phyloP scores from a whole-genome alignment of 2,329 filamentous ascomycete species.

The Aureobasidium sp. region DNA sequence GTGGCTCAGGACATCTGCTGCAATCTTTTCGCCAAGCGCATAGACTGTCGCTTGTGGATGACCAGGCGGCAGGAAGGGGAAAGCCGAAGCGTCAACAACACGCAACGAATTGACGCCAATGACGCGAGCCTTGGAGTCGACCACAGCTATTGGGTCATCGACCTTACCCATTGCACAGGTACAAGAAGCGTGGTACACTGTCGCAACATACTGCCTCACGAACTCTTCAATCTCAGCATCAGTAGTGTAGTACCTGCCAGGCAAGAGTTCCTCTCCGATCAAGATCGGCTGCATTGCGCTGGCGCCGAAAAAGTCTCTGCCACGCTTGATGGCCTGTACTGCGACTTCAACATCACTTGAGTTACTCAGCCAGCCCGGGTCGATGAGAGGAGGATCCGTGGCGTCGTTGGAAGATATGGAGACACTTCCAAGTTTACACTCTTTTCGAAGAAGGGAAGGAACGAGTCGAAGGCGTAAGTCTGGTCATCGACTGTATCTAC shows the following conservation, averaged over 20 bases:
- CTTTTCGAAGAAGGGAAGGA: slow-evolving; percentile 21
- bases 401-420: slow-evolving; percentile 24
- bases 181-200: slow-evolving; percentile 29
- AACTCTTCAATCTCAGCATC: slow-evolving; percentile 24
- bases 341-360: slow-evolving; percentile 26
- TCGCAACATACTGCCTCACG: slow-evolving; percentile 20
- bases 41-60: slow-evolving; percentile 22
- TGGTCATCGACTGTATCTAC: slow-evolving; percentile 30
- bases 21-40: slow-evolving; percentile 30
- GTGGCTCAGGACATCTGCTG: slow-evolving; percentile 14
- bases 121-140: slow-evolving; percentile 21
- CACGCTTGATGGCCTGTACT: slow-evolving; percentile 26
- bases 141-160: slow-evolving; percentile 15
- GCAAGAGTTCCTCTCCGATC: slow-evolving; percentile 23
- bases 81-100: slow-evolving; percentile 26
- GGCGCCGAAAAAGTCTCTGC: slow-evolving; percentile 23
- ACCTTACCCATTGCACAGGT: slow-evolving; percentile 30
- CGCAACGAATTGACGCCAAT: slow-evolving; percentile 21
- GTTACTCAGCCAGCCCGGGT: slow-evolving; percentile 30
- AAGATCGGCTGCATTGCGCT: slow-evolving; percentile 21
- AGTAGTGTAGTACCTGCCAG: slow-evolving; percentile 20
- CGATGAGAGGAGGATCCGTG: slow-evolving; percentile 24
- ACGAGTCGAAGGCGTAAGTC: slow-evolving; percentile 23
- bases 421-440: slow-evolving; percentile 11
- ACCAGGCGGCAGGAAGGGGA: slow-evolving; percentile 22